These are phyloP conservation scores for Xylaria acuta DNA, from an alignment of 495 filamentous ascomycete genomes.

Conservation along the genomic window DNA sequence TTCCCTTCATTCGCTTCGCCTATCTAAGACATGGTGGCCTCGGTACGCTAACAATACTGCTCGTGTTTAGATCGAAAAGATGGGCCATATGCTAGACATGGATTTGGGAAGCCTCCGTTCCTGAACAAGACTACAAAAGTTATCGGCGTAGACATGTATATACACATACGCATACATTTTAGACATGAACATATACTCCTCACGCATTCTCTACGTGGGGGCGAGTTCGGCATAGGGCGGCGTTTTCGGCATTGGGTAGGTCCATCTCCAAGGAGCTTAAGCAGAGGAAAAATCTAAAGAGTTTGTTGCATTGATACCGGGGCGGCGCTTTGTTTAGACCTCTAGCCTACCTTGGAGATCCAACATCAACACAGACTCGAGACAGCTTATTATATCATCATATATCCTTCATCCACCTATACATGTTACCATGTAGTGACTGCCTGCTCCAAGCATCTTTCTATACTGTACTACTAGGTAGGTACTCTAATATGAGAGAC, in stretches of 20 bases:
- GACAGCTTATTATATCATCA: not conserved
- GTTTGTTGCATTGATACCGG: not conserved
- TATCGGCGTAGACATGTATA: constrained; percentile 7
- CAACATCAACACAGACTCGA: not conserved
- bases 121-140: not conserved
- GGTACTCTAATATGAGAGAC: not conserved
- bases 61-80: constrained; percentile 67
- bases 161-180: constrained; percentile 10
- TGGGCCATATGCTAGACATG: constrained; percentile 68
- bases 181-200: not conserved
- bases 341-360: not conserved
- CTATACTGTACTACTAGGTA: not conserved
- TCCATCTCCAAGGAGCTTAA: not conserved
- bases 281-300: not conserved
- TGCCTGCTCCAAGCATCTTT: not conserved
- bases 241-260: constrained; percentile 9
- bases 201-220: constrained; percentile 1
- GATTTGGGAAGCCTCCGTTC: constrained; percentile 24
- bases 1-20: not conserved
- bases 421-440: not conserved
- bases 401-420: not conserved
- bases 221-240: constrained; percentile 5
- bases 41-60: constrained; percentile 9
- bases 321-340: not conserved
- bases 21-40: not conserved